Evolutionary conservation across 495 filamentous ascomycete genomes (phyloP).

Genomic region (Penicillium cinerascens): DNA sequence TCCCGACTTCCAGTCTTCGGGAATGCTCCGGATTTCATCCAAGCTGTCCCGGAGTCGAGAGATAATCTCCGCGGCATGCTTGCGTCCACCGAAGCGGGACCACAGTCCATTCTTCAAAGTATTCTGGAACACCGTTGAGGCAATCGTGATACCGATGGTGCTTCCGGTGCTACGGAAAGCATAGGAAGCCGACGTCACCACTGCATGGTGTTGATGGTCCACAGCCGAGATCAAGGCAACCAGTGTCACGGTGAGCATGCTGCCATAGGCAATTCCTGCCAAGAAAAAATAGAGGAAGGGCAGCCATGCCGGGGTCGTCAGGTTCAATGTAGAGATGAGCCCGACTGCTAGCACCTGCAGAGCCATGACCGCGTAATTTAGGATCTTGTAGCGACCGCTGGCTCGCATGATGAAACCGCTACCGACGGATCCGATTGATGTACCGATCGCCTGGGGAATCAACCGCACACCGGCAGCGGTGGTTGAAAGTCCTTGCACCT

Average conservation of each 20-base stretch:
- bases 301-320: conserved; percentile 56
- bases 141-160: conserved; percentile 78
- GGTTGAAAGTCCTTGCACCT: conserved; percentile 67
- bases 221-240: conserved; percentile 79
- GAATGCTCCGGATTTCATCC: conserved; percentile 67
- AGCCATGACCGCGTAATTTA: conserved; percentile 52
- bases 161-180: conserved; percentile 78
- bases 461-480: conserved; percentile 69
- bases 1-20: conserved; percentile 63
- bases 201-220: conserved; percentile 77
- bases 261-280: conserved; percentile 67
- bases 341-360: conserved; percentile 51
- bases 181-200: conserved; percentile 80
- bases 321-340: conserved; percentile 50
- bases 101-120: conserved; percentile 54
- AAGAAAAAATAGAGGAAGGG: conserved; percentile 68
- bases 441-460: conserved; percentile 62
- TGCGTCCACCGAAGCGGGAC: conserved; percentile 61
- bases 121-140: conserved; percentile 79
- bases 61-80: conserved; percentile 67
- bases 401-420: conserved; percentile 72
- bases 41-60: conserved; percentile 66
- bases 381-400: conserved; percentile 66
- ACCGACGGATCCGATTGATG: conserved; percentile 66
- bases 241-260: conserved; percentile 74